These are phyloP conservation scores for Alectoria sarmentosa DNA, from an alignment of 495 filamentous ascomycete species.

Conservation along the genomic window DNA sequence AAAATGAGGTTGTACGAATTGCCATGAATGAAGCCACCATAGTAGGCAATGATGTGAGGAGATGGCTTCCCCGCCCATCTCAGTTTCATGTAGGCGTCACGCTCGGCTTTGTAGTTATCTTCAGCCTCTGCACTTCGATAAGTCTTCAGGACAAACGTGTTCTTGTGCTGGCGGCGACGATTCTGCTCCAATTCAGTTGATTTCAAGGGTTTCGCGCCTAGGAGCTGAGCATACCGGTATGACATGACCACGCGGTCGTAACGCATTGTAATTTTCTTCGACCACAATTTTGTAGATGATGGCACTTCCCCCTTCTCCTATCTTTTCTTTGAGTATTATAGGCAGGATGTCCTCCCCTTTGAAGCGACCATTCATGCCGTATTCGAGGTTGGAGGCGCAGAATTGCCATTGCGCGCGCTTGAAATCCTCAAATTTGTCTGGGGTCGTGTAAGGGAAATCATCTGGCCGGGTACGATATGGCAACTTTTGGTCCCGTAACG, in stretches of 20 bases:
- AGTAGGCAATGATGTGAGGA: constrained; percentile 36
- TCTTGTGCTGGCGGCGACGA: constrained; percentile 13
- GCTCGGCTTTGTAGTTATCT: constrained; percentile 33
- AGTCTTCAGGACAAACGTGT: constrained; percentile 37
- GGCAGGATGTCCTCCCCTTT: constrained; percentile 17
- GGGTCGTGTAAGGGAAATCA: constrained; percentile 4
- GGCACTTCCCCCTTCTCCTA: constrained; percentile 20
- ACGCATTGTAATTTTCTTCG: constrained; percentile 16
- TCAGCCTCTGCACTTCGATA: constrained; percentile 31
- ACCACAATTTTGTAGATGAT: constrained; percentile 17
- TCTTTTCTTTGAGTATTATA: constrained; percentile 5
- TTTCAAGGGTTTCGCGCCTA: not conserved
- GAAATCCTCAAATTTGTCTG: constrained; percentile 15
- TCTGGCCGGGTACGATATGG: constrained; percentile 12
- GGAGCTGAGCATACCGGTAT: not conserved
- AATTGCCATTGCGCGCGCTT: constrained; percentile 21
- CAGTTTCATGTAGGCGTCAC: constrained; percentile 31
- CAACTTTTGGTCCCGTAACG: constrained; percentile 15
- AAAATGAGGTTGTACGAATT: constrained; percentile 38
- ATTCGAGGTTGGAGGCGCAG: constrained; percentile 13
- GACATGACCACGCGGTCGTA: not conserved
- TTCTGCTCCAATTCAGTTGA: constrained; percentile 1
- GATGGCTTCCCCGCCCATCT: constrained; percentile 19
- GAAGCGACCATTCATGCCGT: constrained; percentile 17
- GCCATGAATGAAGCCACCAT: constrained; percentile 37